These are phyloP conservation scores for Ustilago hordei DNA, from an alignment of 1,284 basidiomycete species.

Conservation along the genomic window DNA sequence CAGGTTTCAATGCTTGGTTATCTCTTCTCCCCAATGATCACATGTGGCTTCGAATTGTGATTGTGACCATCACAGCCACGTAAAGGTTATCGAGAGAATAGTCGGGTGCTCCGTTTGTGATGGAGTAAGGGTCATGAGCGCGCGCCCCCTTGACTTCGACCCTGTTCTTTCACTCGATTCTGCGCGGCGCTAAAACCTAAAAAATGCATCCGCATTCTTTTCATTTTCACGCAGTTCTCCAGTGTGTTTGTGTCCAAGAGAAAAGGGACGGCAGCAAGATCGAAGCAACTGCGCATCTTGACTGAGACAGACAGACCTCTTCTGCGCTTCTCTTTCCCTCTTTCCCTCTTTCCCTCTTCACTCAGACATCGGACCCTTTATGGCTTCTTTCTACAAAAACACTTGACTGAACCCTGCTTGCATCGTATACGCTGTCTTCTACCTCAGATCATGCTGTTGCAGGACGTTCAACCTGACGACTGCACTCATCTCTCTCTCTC, in stretches of 20 bases:
- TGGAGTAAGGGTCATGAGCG: neutral
- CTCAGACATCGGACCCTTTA: constrained; percentile 7
- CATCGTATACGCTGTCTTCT: neutral
- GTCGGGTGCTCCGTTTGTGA: neutral
- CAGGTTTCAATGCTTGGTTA: neutral
- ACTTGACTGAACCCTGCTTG: neutral
- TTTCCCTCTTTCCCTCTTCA: neutral
- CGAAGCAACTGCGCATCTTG: constrained; percentile 14
- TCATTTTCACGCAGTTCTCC: constrained; percentile 8
- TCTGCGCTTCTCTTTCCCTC: neutral
- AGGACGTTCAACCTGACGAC: neutral
- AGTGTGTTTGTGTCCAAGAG: constrained; percentile 1
- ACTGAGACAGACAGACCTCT: neutral
- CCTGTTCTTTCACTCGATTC: neutral
- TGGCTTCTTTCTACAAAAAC: neutral
- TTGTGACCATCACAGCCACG: neutral
- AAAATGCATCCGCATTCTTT: constrained; percentile 6
- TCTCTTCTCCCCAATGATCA: neutral
- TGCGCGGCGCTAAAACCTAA: constrained; percentile 3
- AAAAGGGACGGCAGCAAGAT: constrained; percentile 14
- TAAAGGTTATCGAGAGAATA: neutral
- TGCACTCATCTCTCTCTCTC: neutral
- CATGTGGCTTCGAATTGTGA: constrained; percentile 1
- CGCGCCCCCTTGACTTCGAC: neutral
- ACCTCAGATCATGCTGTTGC: constrained; percentile 1